Evolutionary conservation across 2,329 filamentous ascomycete genomes (phyloP).

Genomic region (Anthostomella pinea): DNA sequence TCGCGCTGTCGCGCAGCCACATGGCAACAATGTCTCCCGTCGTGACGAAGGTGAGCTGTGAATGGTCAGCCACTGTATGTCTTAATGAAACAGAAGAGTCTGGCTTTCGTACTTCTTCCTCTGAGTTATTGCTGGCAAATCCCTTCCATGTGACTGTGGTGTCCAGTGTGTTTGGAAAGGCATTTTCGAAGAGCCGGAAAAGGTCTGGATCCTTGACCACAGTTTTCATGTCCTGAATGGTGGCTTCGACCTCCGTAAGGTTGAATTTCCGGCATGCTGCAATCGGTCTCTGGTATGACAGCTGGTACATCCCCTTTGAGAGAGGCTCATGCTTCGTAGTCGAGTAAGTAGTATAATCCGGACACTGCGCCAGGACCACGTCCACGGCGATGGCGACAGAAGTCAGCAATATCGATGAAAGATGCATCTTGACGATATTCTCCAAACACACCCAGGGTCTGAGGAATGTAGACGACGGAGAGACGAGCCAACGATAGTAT

Average conservation of each 20-base stretch:
- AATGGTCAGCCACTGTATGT: conserved; percentile 36
- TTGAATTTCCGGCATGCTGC: conserved; percentile 77
- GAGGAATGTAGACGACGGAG: no score
- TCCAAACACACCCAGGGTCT: no score
- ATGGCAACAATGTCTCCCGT: conserved; percentile 90
- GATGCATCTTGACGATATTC: no score
- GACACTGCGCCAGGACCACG: conserved; percentile 45
- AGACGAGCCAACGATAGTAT: no score
- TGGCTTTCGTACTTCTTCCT: conserved; percentile 66
- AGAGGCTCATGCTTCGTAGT: conserved; percentile 63
- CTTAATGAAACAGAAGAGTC: conserved; percentile 47
- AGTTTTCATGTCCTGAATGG: conserved; percentile 67
- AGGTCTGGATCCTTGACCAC: conserved; percentile 75
- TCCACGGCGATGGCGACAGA: no score
- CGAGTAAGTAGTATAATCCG: conserved; percentile 63
- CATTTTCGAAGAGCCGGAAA: conserved; percentile 67
- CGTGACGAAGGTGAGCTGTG: conserved; percentile 70
- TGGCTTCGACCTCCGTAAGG: conserved; percentile 71
- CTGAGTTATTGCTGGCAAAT: conserved; percentile 49
- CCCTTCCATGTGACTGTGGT: conserved; percentile 71
- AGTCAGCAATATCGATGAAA: no score
- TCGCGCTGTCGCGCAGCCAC: conserved; percentile 86
- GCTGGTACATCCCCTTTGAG: conserved; percentile 70
- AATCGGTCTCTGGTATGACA: conserved; percentile 78
- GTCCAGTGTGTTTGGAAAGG: conserved; percentile 73